These are phyloP conservation scores for Aspergillus viridinutans DNA, from an alignment of 2,329 filamentous ascomycete species.

Conservation along the genomic window DNA sequence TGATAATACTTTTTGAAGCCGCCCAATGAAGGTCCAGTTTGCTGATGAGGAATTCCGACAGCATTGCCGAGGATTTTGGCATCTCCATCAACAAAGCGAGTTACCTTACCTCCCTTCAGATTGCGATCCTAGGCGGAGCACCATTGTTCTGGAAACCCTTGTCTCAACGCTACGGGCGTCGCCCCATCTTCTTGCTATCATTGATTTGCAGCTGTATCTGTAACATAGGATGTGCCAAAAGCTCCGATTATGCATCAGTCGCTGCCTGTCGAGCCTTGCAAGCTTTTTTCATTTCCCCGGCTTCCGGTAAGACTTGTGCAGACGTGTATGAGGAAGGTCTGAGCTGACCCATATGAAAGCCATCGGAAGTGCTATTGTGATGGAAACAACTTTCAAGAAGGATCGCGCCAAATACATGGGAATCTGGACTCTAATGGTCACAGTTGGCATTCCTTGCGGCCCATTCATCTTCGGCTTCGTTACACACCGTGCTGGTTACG, in stretches of 20 bases:
- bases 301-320: constrained; percentile 26
- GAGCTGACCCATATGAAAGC: constrained; percentile 23
- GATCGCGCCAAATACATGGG: constrained; percentile 55
- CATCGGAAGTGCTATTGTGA: constrained; percentile 55
- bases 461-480: constrained; percentile 43
- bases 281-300: constrained; percentile 55
- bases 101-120: constrained; percentile 55
- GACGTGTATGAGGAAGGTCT: too few relatives aligned
- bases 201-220: constrained; percentile 47
- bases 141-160: constrained; percentile 56
- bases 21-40: background rate
- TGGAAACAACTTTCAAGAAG: constrained; percentile 55
- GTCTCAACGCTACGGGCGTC: constrained; percentile 50
- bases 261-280: constrained; percentile 50
- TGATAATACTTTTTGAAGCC: background rate
- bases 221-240: constrained; percentile 54
- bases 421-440: constrained; percentile 53
- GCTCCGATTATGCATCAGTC: constrained; percentile 47
- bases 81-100: constrained; percentile 47
- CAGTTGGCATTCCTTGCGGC: constrained; percentile 44
- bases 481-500: constrained; percentile 50
- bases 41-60: background rate
- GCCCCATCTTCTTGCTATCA: constrained; percentile 53
- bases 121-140: constrained; percentile 49
- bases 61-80: constrained; percentile 50